Evolutionary conservation across 2,329 filamentous ascomycete genomes (phyloP).

Genomic region (Xylaria sp.): DNA sequence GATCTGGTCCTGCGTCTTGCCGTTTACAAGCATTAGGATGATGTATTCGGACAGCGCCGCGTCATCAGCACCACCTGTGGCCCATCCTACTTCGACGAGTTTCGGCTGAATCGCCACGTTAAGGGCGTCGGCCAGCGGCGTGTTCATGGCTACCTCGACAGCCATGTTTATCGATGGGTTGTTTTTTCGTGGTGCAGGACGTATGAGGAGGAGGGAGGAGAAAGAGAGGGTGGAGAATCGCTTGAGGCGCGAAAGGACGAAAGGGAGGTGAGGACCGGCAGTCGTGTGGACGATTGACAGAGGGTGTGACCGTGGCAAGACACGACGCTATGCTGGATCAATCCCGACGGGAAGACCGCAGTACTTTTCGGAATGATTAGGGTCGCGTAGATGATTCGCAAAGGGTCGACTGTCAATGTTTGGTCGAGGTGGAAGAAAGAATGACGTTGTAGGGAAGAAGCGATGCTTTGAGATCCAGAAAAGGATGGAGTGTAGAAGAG

Average conservation of each 20-base stretch:
- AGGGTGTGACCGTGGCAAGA: slow-evolving; percentile 19
- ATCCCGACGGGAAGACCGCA: background rate
- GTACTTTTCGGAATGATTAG: background rate
- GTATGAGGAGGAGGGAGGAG: background rate
- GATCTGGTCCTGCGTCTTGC: slow-evolving; percentile 89
- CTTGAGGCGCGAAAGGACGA: slow-evolving; percentile 3
- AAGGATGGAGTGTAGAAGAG: slow-evolving; percentile 21
- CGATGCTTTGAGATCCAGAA: slow-evolving; percentile 19
- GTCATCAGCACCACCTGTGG: slow-evolving; percentile 74
- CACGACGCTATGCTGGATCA: background rate
- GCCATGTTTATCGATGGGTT: slow-evolving; percentile 61
- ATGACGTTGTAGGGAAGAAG: slow-evolving; percentile 28
- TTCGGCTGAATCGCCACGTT: slow-evolving; percentile 85
- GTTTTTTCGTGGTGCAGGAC: background rate
- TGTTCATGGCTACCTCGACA: slow-evolving; percentile 74
- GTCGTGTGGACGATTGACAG: slow-evolving; percentile 9
- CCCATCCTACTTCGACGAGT: slow-evolving; percentile 91
- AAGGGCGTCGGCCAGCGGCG: slow-evolving; percentile 83
- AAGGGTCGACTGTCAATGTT: background rate
- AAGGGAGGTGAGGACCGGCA: slow-evolving; percentile 18
- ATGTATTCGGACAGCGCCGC: slow-evolving; percentile 93
- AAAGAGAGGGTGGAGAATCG: slow-evolving; percentile 1
- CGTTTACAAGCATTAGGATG: slow-evolving; percentile 94
- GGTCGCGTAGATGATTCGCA: background rate
- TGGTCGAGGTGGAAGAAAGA: slow-evolving; percentile 15